phyloP scores from a whole-genome alignment of 495 filamentous ascomycete species.

The Neurospora sp. region DNA sequence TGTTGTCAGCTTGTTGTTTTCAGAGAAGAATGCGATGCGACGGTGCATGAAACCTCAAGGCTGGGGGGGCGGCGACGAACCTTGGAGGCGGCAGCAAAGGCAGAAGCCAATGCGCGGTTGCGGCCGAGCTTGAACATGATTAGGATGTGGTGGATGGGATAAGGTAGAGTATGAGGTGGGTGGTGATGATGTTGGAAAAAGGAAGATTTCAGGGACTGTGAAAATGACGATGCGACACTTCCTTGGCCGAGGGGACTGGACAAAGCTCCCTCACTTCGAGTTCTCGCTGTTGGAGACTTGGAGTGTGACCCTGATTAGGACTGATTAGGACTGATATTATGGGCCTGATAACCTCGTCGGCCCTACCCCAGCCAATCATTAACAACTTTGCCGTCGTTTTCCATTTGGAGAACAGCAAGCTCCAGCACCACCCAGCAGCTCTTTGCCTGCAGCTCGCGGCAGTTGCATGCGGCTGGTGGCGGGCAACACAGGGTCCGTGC shows the following conservation, averaged over 20 bases:
- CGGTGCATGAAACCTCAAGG: not conserved
- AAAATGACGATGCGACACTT: not conserved
- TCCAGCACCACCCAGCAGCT: not conserved
- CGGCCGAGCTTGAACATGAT: constrained; percentile 40
- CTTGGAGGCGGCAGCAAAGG: constrained; percentile 34
- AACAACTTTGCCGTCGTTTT: not conserved
- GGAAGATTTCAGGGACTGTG: not conserved
- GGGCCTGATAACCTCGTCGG: not conserved
- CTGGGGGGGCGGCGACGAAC: constrained; percentile 15
- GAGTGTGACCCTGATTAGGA: not conserved
- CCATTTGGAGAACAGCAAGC: not conserved
- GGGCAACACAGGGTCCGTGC: not conserved
- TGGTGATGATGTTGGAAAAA: not conserved
- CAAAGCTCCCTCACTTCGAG: not conserved
- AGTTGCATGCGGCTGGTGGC: not conserved
- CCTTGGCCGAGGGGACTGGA: not conserved
- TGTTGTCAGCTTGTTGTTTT: constrained; percentile 4
- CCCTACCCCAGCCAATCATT: not conserved
- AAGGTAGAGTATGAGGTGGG: not conserved
- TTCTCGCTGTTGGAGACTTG: not conserved
- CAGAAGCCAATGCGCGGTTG: constrained; percentile 38
- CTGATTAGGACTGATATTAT: not conserved
- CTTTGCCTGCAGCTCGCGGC: not conserved
- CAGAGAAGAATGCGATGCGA: not conserved
- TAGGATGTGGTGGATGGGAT: constrained; percentile 7